Evolutionary conservation across 2,329 filamentous ascomycete genomes (phyloP).

Genomic region (Microdochium trichocladiopsis): DNA sequence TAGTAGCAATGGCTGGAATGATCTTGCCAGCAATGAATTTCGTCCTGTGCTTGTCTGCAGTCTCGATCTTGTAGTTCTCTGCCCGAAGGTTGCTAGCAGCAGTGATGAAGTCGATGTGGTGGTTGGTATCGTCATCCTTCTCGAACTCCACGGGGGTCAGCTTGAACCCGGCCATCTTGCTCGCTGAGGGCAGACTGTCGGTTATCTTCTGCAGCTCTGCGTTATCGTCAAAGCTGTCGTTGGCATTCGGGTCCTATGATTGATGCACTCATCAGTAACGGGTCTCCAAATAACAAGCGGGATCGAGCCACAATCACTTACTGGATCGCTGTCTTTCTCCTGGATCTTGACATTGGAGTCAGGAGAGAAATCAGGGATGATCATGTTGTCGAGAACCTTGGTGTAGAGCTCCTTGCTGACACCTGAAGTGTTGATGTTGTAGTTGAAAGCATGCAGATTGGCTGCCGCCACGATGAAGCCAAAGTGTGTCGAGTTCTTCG

Average conservation of each 20-base stretch:
- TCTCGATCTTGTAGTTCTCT: constrained; percentile 94
- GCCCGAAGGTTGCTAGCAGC: constrained; percentile 93
- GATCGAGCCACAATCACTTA: constrained; percentile 31
- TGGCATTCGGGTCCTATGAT: constrained; percentile 69
- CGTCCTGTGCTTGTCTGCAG: constrained; percentile 91
- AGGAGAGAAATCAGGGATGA: constrained; percentile 90
- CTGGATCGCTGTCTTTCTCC: constrained; percentile 86
- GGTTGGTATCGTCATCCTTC: constrained; percentile 96
- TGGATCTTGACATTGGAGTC: constrained; percentile 93
- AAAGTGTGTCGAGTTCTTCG: constrained; percentile 78
- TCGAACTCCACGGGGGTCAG: constrained; percentile 92
- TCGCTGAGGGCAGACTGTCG: constrained; percentile 67
- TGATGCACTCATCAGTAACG: constrained; percentile 6
- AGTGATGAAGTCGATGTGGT: constrained; percentile 99
- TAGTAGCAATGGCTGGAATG: constrained; percentile 96
- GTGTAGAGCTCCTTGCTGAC: constrained; percentile 65
- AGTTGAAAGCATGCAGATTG: constrained; percentile 96
- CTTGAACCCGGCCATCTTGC: constrained; percentile 79
- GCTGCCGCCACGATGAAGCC: constrained; percentile 82
- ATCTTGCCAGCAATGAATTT: constrained; percentile 99
- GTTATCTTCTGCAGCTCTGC: constrained; percentile 70
- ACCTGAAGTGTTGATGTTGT: constrained; percentile 83
- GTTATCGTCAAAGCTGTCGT: constrained; percentile 59
- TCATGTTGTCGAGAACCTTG: constrained; percentile 82
- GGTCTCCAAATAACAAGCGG: constrained; percentile 1